Evolutionary conservation across 1,284 basidiomycete species (phyloP).

Genomic region (Exobasidium rhododendri): DNA sequence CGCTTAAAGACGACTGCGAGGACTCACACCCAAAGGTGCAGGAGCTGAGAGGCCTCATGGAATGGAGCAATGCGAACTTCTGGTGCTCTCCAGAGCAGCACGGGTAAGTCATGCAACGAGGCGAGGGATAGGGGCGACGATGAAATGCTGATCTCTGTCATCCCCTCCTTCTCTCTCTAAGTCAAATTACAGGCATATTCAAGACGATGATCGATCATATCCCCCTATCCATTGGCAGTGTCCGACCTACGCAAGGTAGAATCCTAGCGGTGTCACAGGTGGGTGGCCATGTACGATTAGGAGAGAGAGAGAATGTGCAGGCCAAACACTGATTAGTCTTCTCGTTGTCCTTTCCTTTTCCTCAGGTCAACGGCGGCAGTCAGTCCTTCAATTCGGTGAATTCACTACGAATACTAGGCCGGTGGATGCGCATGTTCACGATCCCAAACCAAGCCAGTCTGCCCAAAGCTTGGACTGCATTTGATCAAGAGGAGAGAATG

Average conservation of each 20-base stretch:
- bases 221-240: constrained; percentile 52
- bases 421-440: constrained; percentile 55
- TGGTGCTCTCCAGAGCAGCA: constrained; percentile 56
- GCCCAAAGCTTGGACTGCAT: constrained; percentile 56
- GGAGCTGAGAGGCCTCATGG: constrained; percentile 14
- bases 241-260: constrained; percentile 54
- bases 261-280: constrained; percentile 35
- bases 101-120: constrained; percentile 20
- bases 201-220: constrained; percentile 52
- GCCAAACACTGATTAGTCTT: no score
- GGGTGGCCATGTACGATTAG: no score
- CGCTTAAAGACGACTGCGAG: constrained; percentile 53
- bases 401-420: constrained; percentile 51
- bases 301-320: no score
- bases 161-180: neutral
- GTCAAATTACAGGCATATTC: constrained; percentile 55
- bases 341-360: neutral
- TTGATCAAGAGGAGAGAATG: constrained; percentile 46
- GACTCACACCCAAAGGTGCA: constrained; percentile 17
- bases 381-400: constrained; percentile 57
- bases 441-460: constrained; percentile 54
- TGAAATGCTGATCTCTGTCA: no score
- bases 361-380: constrained; percentile 50
- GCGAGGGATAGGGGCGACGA: no score
- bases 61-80: constrained; percentile 47